These are phyloP conservation scores for Annulohypoxylon maeteangense DNA, from an alignment of 495 filamentous ascomycete species.

Conservation along the genomic window DNA sequence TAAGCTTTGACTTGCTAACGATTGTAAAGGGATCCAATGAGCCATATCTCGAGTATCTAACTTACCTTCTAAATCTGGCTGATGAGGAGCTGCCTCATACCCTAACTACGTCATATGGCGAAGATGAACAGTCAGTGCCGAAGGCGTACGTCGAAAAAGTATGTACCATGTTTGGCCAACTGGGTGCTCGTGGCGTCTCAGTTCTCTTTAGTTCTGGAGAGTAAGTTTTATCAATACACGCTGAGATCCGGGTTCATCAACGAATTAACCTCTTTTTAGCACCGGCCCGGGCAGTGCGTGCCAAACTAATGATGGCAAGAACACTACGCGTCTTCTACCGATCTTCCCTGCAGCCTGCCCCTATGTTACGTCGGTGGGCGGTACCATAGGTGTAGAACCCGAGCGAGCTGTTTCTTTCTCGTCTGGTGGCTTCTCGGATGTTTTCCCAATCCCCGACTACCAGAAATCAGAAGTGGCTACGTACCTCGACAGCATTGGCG, in stretches of 20 bases:
- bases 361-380: conserved; percentile 76
- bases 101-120: conserved; percentile 82
- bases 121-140: conserved; percentile 81
- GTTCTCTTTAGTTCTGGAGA: conserved; percentile 80
- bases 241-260: background rate
- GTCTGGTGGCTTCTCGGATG: conserved; percentile 73
- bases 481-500: conserved; percentile 57
- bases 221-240: conserved; percentile 33
- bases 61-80: conserved; percentile 60
- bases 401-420: conserved; percentile 68
- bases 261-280: conserved; percentile 35
- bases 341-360: conserved; percentile 77
- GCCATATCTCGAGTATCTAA: conserved; percentile 78
- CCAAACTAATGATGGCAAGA: conserved; percentile 73
- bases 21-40: conserved; percentile 64
- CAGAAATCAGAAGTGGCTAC: conserved; percentile 63
- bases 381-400: conserved; percentile 66
- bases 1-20: conserved; percentile 46
- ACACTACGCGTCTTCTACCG: conserved; percentile 68
- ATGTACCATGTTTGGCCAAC: conserved; percentile 71
- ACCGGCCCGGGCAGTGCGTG: conserved; percentile 73
- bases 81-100: conserved; percentile 71
- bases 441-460: conserved; percentile 67
- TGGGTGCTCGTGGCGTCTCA: conserved; percentile 80
- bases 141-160: conserved; percentile 70